Evolutionary conservation across 139 green algal genomes (phyloP), one percentile per base, ranked within the genome.

Genomic region (Picochlorum sp.): DNA sequence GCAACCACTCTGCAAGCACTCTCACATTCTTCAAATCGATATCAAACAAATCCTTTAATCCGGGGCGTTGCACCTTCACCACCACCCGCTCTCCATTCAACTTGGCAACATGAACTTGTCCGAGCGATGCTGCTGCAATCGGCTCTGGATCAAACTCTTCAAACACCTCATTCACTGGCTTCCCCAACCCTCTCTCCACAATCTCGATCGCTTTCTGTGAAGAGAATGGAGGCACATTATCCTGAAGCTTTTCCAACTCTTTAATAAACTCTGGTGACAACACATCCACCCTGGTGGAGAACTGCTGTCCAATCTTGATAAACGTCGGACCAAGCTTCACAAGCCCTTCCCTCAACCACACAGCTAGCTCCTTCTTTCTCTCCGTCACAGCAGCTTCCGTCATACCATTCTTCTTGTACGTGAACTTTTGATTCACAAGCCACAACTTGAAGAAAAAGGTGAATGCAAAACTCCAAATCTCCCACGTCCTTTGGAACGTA

Each of bases 401-500:
- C 79, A 86, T 88, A 58, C 80, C 78, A 50, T 64, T 49, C 75
- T 91, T 92, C 60, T 75, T 73, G 70, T 95, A 94, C 9, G 68
- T 85, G 63, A 79, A 89, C 65, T 85, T 84, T 63, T 81, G 51
- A 54, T 68, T 73, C 1, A 78, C 37, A 56, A 74, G 56, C 52
- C 77, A 83, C 51, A 87, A 88, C 58, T 74, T 78, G 60, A 90
- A 84, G 18, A 80, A 81, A 64, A 98, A 97, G 34, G 50, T 68
- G 52, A 97, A 67, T 11, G 90, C 92, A 68, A 98, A 98, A 31
- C 47, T 60, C 91, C 92, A 98, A 69, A 98, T 97, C 73, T 95
- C 79, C 28, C 88, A 77, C 0, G 89, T 94, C 49, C 92, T 76
- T 77, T 84, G 80, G 31, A 86, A 83, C 3, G 70, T 75, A 8